Conservation (phyloP, 768 basidiomycete species). For the Ephemerocybe angulata region DNA sequence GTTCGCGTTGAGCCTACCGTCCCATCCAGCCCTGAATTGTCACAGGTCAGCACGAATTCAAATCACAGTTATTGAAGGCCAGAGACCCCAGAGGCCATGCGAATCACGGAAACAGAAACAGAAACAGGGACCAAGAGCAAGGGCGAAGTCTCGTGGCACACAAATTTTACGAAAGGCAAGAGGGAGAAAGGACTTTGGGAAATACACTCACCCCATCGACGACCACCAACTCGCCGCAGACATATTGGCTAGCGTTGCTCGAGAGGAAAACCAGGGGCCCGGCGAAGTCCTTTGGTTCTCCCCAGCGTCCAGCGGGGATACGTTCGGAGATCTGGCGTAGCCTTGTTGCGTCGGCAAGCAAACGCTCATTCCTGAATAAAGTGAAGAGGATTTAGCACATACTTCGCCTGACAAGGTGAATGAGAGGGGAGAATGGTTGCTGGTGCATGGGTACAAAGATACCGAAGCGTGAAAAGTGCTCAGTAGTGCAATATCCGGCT, state of each 20-base stretch:
- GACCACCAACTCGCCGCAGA: slow-evolving; percentile 66
- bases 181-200: too few relatives aligned
- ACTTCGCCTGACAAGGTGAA: slow-evolving; percentile 2
- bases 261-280: slow-evolving; percentile 70
- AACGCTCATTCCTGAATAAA: slow-evolving; percentile 40
- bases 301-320: slow-evolving; percentile 73
- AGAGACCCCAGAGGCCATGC: too few relatives aligned
- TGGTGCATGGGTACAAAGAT: background rate
- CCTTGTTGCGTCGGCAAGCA: slow-evolving; percentile 57
- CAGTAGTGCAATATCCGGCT: too few relatives aligned
- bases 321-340: slow-evolving; percentile 69
- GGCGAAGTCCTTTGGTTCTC: slow-evolving; percentile 68
- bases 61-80: too few relatives aligned
- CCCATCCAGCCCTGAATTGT: too few relatives aligned
- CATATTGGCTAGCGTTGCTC: slow-evolving; percentile 64
- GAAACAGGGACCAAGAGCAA: too few relatives aligned
- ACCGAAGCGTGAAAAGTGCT: background rate
- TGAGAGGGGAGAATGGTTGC: background rate
- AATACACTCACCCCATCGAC: slow-evolving; percentile 67
- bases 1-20: too few relatives aligned
- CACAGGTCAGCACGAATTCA: too few relatives aligned
- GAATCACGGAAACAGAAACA: too few relatives aligned
- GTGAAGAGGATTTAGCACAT: slow-evolving; percentile 2
- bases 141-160: too few relatives aligned
- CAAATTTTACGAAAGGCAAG: too few relatives aligned